Evolutionary conservation across 2,329 filamentous ascomycete genomes (phyloP).

Genomic region (Fusarium camptoceras): DNA sequence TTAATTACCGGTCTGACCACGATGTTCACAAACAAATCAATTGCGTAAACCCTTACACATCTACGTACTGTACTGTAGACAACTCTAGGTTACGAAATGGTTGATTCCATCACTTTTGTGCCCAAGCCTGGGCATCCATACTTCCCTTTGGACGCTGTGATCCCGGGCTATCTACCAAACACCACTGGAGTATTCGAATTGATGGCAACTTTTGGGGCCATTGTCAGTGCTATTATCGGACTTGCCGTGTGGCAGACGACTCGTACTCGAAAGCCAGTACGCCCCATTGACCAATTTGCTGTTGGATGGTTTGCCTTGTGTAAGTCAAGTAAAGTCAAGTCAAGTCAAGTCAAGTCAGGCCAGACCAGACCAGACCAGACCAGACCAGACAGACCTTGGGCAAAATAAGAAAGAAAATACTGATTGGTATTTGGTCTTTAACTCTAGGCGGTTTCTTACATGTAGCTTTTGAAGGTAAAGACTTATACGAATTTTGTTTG

Average conservation of each 20-base stretch:
- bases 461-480: constrained; percentile 80
- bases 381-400: not conserved
- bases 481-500: not conserved
- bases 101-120: constrained; percentile 1
- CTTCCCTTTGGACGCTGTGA: constrained; percentile 57
- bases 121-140: constrained; percentile 59
- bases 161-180: constrained; percentile 62
- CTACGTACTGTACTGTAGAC: not conserved
- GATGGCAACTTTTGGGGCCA: constrained; percentile 51
- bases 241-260: constrained; percentile 45
- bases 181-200: constrained; percentile 54
- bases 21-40: not conserved
- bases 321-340: too few relatives aligned
- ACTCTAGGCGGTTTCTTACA: constrained; percentile 74
- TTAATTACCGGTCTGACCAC: constrained; percentile 3
- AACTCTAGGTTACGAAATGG: not conserved
- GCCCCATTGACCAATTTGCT: constrained; percentile 55
- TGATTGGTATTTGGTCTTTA: not conserved
- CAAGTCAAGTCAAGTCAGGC: too few relatives aligned
- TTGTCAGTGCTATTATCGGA: constrained; percentile 54
- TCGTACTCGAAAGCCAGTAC: constrained; percentile 36
- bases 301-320: constrained; percentile 68
- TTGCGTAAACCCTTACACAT: not conserved
- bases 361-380: too few relatives aligned
- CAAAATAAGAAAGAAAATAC: constrained; percentile 4